A percentile compares a stretch with the other conserved stretches of the same genome.
Evolutionary conservation across 2,329 filamentous ascomycete genomes (phyloP).

Genomic region (Fusarium cyanostomum): DNA sequence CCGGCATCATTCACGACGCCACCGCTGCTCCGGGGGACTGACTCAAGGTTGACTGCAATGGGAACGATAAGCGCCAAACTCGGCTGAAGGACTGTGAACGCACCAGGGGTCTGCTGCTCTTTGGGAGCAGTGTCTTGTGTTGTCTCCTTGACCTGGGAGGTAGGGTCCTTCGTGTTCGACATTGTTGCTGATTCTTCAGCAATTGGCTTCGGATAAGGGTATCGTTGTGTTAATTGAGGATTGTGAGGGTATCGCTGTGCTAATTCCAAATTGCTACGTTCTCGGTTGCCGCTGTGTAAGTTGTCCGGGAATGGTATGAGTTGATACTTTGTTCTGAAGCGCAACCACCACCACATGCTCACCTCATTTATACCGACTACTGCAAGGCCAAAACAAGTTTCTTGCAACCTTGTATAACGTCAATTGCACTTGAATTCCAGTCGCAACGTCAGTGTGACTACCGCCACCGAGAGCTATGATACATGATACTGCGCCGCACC

Average conservation of each 20-base stretch:
- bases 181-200: conserved; percentile 7
- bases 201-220: conserved; percentile 29
- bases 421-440: conserved; percentile 9
- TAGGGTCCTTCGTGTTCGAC: conserved; percentile 37
- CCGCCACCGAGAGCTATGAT: conserved; percentile 28
- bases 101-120: conserved; percentile 46
- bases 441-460: conserved; percentile 40
- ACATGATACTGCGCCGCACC: conserved; percentile 30
- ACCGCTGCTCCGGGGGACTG: conserved; percentile 50
- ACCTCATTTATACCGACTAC: conserved; percentile 32
- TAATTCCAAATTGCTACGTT: conserved; percentile 24
- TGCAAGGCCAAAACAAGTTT: conserved; percentile 41
- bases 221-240: conserved; percentile 24
- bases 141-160: conserved; percentile 46
- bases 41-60: conserved; percentile 44
- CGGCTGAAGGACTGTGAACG: conserved; percentile 36
- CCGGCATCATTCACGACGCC: conserved; percentile 56
- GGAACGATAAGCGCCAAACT: conserved; percentile 41
- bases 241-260: conserved; percentile 30
- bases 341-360: conserved; percentile 33
- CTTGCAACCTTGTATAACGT: conserved; percentile 29
- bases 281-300: conserved; percentile 18
- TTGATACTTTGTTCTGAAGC: conserved; percentile 28
- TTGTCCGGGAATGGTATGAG: conserved; percentile 32
- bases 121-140: conserved; percentile 39